These are phyloP conservation scores for Typha latifolia DNA, from an alignment of 176 grass and related monocot species.

Conservation along the genomic window DNA sequence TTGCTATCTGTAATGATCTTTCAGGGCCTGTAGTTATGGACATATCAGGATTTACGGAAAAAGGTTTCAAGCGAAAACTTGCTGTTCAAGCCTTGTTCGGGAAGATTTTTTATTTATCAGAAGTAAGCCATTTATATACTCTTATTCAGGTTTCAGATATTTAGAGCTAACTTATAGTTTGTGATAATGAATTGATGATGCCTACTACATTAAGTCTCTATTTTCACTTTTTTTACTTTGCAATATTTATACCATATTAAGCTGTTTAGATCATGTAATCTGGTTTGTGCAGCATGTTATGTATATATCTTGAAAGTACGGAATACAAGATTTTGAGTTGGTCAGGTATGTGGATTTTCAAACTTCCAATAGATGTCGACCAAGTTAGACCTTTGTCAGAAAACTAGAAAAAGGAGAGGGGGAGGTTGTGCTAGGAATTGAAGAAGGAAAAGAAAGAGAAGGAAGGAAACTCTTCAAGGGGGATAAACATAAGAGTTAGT, in stretches of 20 bases:
- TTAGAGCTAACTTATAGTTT: background rate
- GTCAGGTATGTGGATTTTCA: too few species aligned
- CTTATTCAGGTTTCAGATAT: background rate
- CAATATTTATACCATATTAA: background rate
- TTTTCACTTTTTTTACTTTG: background rate
- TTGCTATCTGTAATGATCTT: conserved; percentile 18
- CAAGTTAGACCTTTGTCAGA: too few species aligned
- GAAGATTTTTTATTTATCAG: conserved; percentile 80
- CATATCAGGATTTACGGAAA: conserved; percentile 64
- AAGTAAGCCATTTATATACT: conserved; percentile 37
- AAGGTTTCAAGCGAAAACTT: conserved; percentile 70
- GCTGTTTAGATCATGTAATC: too few species aligned
- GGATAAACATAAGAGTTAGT: too few species aligned
- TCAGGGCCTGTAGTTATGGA: conserved; percentile 87
- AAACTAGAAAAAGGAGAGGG: too few species aligned
- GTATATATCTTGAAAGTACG: too few species aligned
- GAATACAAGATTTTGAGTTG: too few species aligned
- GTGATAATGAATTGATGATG: background rate
- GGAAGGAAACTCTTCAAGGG: too few species aligned
- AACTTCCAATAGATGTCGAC: too few species aligned
- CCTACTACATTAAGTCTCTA: background rate
- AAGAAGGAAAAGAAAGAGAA: too few species aligned
- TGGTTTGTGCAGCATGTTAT: too few species aligned
- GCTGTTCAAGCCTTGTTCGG: conserved; percentile 69
- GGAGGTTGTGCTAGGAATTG: too few species aligned